Conservation (phyloP, 2,329 filamentous ascomycete species). For the Aureobasidium lini region DNA sequence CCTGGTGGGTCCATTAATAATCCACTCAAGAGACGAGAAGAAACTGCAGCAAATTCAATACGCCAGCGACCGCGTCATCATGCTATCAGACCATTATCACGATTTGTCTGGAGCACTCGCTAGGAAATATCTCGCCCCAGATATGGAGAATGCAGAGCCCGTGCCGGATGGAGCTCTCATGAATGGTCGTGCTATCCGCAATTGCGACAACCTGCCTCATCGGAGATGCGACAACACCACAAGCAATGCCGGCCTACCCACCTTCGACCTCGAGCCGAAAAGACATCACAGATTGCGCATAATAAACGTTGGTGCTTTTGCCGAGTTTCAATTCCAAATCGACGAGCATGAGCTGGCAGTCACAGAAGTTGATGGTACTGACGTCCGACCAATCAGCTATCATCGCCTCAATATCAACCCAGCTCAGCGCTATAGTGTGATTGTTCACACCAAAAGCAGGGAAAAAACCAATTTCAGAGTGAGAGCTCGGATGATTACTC, state of each 20-base stretch:
- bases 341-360: conserved; percentile 57
- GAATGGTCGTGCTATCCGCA: conserved; percentile 33
- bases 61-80: conserved; percentile 51
- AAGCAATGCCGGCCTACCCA: conserved; percentile 22
- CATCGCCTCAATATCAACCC: conserved; percentile 56
- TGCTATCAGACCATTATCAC: conserved; percentile 63
- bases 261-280: conserved; percentile 33
- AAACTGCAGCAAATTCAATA: conserved; percentile 34
- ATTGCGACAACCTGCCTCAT: conserved; percentile 31
- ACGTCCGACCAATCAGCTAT: conserved; percentile 48
- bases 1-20: conserved; percentile 52
- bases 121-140: conserved; percentile 46
- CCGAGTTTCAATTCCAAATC: conserved; percentile 58
- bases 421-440: conserved; percentile 61
- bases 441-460: conserved; percentile 46
- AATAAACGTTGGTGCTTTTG: conserved; percentile 57
- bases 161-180: conserved; percentile 39
- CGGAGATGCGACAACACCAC: conserved; percentile 31
- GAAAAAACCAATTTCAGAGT: conserved; percentile 32
- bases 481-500: conserved; percentile 53
- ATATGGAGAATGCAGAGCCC: conserved; percentile 50
- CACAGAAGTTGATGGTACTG: conserved; percentile 60
- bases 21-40: conserved; percentile 46
- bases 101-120: conserved; percentile 43
- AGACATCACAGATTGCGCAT: conserved; percentile 53